These are phyloP conservation scores for Cocos nucifera DNA, from an alignment of 176 grass and related monocot genomes.

Conservation along the genomic window DNA sequence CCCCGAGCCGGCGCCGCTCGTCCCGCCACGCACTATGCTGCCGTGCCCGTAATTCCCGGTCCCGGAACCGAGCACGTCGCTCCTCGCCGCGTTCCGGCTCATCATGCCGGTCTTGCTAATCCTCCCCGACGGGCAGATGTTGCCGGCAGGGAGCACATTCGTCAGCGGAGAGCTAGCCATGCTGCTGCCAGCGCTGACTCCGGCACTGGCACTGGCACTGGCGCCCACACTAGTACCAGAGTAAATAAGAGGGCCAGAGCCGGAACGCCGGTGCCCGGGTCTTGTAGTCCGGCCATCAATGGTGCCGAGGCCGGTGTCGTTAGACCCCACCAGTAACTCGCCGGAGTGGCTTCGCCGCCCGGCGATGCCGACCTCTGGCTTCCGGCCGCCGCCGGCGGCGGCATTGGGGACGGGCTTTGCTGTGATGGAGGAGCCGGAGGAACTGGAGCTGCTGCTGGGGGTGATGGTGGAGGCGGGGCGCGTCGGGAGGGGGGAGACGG, in stretches of 20 bases:
- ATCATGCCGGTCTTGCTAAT: slow-evolving; percentile 41
- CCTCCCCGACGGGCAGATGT: slow-evolving; percentile 84
- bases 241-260: slow-evolving; percentile 74
- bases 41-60: slow-evolving; percentile 92
- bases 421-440: slow-evolving; percentile 54
- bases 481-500: slow-evolving; percentile 49
- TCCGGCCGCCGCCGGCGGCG: too few relatives aligned
- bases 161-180: slow-evolving; percentile 67
- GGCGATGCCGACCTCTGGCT: slow-evolving; percentile 29
- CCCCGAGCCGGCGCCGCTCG: not conserved
- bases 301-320: slow-evolving; percentile 5
- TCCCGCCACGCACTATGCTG: slow-evolving; percentile 63
- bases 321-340: slow-evolving; percentile 48
- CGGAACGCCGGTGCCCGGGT: slow-evolving; percentile 68
- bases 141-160: slow-evolving; percentile 61
- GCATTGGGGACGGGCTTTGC: not conserved
- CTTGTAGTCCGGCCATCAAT: slow-evolving; percentile 6
- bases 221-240: slow-evolving; percentile 4
- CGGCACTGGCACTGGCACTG: slow-evolving; percentile 5
- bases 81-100: slow-evolving; percentile 27
- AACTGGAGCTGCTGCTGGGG: slow-evolving; percentile 41
- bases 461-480: slow-evolving; percentile 25
- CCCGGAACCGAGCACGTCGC: slow-evolving; percentile 76
- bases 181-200: slow-evolving; percentile 22
- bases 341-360: slow-evolving; percentile 63